Evolutionary conservation across 2,329 filamentous ascomycete species (phyloP), one percentile per base, ranked within the genome.

Genomic region (Macrophomina tecta): DNA sequence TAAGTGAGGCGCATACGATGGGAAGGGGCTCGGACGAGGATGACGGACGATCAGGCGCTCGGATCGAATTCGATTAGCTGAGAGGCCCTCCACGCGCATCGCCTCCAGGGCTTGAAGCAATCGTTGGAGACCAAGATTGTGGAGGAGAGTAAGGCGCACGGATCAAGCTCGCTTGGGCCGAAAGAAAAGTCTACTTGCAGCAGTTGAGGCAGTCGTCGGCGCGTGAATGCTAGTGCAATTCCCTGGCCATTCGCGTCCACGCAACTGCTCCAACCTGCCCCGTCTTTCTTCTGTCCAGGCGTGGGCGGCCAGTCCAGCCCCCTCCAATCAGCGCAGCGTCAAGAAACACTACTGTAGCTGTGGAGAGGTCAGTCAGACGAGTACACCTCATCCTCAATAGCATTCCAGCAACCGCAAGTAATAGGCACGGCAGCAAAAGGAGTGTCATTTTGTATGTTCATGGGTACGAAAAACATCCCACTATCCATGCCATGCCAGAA

Each of bases 401-500:
- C 6, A 30, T n/a, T 9, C 9, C 3, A 53, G 16, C 30, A 30
- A 6, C 9, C 9, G n/a, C 11, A 45, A 53, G 28, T n/a, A 34
- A n/a, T 51, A 53, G 18, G 9, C 34, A 5, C 40, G 11, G 6
- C 45, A 40, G 18, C 30, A n/a, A 38, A 49, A 11, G 6, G 45
- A 49, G 58, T 38, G 58, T 58, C 53, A 16, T 62, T 49, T n/a
- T 45, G 4, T 46, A 30, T 46, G 23, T 23, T 48, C 40, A 34
- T 60, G 36, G 8, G 23, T n/a, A 38, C 45, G n/a, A 30, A 18
- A 23, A 23, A 23, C 23, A 28, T 9, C 32, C 32, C 18, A 32
- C 36, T 38, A 51, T 36, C 32, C 38, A 49, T 62, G 45, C 56
- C 58, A 51, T 62, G n/a, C 45, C 40, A 45, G 18, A 45, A 8